Conservation (phyloP, 2,329 filamentous ascomycete genomes). For the Clonostachys sp. region DNA sequence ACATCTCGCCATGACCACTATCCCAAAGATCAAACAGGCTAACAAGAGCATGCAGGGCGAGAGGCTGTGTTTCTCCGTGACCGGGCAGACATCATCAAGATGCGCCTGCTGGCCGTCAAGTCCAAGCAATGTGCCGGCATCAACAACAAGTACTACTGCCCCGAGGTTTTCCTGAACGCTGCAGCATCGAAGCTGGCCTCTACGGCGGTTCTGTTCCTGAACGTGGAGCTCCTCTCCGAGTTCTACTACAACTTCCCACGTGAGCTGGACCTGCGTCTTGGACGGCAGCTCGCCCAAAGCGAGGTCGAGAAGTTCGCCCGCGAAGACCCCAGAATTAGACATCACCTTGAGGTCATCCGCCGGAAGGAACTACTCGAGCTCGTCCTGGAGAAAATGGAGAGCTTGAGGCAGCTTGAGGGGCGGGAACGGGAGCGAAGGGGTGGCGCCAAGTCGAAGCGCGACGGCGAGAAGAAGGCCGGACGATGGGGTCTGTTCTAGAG, state of each 20-base stretch:
- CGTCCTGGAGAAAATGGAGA: constrained; percentile 94
- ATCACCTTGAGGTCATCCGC: constrained; percentile 86
- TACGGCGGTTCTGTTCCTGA: constrained; percentile 93
- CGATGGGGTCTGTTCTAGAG: constrained; percentile 45
- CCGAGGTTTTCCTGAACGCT: constrained; percentile 95
- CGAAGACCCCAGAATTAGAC: constrained; percentile 85
- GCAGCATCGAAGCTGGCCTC: constrained; percentile 92
- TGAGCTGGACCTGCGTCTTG: constrained; percentile 82
- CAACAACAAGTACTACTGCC: constrained; percentile 94
- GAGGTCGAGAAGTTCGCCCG: constrained; percentile 88
- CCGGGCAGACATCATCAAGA: constrained; percentile 82
- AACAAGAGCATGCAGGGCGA: constrained; percentile 52
- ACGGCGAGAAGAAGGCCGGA: constrained; percentile 32
- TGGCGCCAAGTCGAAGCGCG: constrained; percentile 11
- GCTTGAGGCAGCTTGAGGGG: constrained; percentile 77
- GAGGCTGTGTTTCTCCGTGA: constrained; percentile 94
- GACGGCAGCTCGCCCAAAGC: constrained; percentile 70
- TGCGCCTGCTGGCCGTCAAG: constrained; percentile 83
- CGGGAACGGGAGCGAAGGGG: constrained; percentile 47
- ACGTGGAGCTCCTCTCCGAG: constrained; percentile 92
- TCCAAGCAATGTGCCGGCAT: constrained; percentile 81
- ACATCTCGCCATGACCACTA: too few species aligned
- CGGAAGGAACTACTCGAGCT: constrained; percentile 91
- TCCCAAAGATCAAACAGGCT: too few species aligned
- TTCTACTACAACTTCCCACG: constrained; percentile 98